Percentiles rank a stretch among this genome's conserved stretches.
Evolutionary conservation across 2,329 filamentous ascomycete genomes (phyloP).

Genomic region (Fusarium udum): DNA sequence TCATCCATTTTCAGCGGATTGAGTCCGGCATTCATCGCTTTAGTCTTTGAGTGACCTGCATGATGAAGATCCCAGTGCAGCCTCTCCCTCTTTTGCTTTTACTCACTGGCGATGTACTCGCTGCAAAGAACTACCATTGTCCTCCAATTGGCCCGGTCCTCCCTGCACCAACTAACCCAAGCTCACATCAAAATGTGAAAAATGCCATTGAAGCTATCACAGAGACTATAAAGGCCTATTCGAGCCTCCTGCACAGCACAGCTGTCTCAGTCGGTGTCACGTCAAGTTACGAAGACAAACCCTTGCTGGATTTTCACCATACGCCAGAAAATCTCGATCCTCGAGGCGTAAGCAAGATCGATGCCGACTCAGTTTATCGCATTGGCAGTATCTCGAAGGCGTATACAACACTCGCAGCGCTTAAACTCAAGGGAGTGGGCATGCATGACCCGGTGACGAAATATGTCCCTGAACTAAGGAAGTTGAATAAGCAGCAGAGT

Average conservation of each 20-base stretch:
- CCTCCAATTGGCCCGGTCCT: conserved; percentile 12
- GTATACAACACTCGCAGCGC: background rate
- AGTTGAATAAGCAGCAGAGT: background rate
- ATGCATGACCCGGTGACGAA: conserved; percentile 13
- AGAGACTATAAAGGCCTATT: background rate
- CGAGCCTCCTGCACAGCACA: background rate
- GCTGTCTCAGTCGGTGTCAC: conserved; percentile 4
- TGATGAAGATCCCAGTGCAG: background rate
- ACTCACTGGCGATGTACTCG: background rate
- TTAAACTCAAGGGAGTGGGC: background rate
- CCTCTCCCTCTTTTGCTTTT: background rate
- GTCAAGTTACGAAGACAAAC: background rate
- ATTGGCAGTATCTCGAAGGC: conserved; percentile 10
- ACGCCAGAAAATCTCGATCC: conserved; percentile 2
- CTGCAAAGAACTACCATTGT: conserved; percentile 18
- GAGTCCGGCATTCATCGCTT: too few species aligned
- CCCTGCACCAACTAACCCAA: background rate
- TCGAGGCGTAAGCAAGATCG: conserved; percentile 1
- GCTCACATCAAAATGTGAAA: background rate
- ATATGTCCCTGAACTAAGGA: conserved; percentile 5
- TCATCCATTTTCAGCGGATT: background rate
- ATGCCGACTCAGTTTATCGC: conserved; percentile 4
- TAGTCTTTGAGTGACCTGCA: background rate
- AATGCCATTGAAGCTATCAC: background rate
- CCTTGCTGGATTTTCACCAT: background rate